phyloP scores from a whole-genome alignment of 2,329 filamentous ascomycete species.

The Ceratocystis cacaofunesta region DNA sequence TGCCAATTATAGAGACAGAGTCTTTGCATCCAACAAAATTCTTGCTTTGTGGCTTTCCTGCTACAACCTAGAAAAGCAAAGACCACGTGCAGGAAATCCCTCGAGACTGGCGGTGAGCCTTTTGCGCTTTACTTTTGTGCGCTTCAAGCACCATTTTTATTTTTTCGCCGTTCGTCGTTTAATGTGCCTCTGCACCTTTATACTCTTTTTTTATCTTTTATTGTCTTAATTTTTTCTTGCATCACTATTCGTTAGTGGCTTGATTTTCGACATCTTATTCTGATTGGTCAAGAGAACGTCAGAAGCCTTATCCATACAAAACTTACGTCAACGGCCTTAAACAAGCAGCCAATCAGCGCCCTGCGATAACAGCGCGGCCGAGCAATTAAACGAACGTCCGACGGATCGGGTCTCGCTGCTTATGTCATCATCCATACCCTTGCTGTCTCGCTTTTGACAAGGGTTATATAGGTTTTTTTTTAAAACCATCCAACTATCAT shows the following conservation, averaged over 20 bases:
- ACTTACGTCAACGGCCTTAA: background rate
- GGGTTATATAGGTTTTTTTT: background rate
- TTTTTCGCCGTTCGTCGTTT: background rate
- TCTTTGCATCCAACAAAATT: background rate
- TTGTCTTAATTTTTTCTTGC: background rate
- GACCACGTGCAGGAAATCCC: conserved; percentile 7
- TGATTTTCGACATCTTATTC: background rate
- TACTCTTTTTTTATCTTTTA: too few species aligned
- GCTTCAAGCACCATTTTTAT: background rate
- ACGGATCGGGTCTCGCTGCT: background rate
- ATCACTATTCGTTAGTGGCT: background rate
- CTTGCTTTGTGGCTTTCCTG: background rate
- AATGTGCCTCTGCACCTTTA: too few species aligned
- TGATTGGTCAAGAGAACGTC: background rate
- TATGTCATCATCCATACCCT: background rate
- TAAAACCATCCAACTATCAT: background rate
- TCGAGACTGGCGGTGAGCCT: conserved; percentile 11
- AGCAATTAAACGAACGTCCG: background rate
- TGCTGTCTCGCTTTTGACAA: background rate
- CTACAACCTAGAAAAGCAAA: background rate
- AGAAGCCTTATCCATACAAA: background rate
- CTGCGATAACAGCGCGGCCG: conserved; percentile 8
- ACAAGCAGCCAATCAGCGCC: background rate
- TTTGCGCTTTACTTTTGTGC: too few species aligned
- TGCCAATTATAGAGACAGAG: background rate